Conservation (phyloP, 331 rosid species). For the Cucumis variabilis region DNA sequence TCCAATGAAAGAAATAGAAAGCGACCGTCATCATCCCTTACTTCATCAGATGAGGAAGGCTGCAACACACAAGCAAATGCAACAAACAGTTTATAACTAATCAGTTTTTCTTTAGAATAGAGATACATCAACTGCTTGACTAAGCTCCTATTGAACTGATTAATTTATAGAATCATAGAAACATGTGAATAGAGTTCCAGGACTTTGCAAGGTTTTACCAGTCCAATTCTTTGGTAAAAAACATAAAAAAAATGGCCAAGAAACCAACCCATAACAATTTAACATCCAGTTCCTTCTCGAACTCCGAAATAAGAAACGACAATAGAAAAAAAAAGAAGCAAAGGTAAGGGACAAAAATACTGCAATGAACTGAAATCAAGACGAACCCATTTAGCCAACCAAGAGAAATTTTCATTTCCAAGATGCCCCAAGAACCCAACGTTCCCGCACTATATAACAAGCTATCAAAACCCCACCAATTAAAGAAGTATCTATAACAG, state of each 20-base stretch:
- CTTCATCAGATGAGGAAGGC: constrained; percentile 37
- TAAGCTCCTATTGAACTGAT: background rate
- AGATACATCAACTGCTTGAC: background rate
- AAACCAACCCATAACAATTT: background rate
- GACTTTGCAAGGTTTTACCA: background rate
- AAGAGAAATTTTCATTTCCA: background rate
- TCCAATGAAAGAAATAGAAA: constrained; percentile 68
- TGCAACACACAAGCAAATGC: constrained; percentile 45
- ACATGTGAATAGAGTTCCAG: background rate
- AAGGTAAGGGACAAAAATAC: background rate
- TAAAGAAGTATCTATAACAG: background rate
- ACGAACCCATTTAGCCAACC: background rate
- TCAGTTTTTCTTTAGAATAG: background rate
- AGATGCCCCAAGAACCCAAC: background rate
- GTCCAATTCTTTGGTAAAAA: background rate
- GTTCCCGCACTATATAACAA: background rate
- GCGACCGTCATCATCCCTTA: constrained; percentile 46
- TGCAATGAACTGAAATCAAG: background rate
- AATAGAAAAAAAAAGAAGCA: background rate
- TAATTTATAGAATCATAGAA: background rate
- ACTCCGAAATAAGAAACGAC: background rate
- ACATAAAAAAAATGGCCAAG: background rate
- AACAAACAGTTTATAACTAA: background rate
- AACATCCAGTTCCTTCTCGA: background rate
- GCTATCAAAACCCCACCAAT: background rate